Conservation (phyloP, 2,329 filamentous ascomycete species). For the Fusarium chaquense region DNA sequence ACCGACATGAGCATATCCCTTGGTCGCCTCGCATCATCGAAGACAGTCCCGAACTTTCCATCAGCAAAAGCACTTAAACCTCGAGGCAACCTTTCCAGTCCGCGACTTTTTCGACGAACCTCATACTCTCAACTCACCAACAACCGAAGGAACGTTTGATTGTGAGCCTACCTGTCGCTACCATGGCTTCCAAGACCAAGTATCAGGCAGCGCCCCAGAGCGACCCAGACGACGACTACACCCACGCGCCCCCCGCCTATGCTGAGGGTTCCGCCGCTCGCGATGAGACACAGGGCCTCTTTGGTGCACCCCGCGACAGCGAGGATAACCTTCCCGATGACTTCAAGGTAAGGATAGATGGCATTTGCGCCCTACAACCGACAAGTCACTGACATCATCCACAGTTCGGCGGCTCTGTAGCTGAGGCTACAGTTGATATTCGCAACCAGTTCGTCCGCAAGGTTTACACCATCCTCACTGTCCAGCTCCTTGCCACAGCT, state of each 20-base stretch:
- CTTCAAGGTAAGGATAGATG: constrained; percentile 77
- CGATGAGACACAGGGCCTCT: constrained; percentile 68
- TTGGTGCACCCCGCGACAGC: constrained; percentile 78
- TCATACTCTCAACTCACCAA: background rate
- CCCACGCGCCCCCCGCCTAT: constrained; percentile 87
- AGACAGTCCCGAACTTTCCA: constrained; percentile 31
- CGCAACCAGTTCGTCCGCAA: constrained; percentile 97
- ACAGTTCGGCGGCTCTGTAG: constrained; percentile 90
- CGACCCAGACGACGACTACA: constrained; percentile 86
- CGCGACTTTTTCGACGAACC: background rate
- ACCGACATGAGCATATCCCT: constrained; percentile 33
- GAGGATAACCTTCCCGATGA: constrained; percentile 95
- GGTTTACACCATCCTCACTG: constrained; percentile 98
- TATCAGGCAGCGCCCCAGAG: constrained; percentile 86
- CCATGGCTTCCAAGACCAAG: constrained; percentile 81
- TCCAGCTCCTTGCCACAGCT: constrained; percentile 88
- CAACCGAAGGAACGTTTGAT: background rate
- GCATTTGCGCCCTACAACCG: too few relatives aligned
- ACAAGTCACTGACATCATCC: constrained; percentile 29
- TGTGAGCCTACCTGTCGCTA: background rate
- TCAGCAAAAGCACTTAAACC: constrained; percentile 27
- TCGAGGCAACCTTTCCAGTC: constrained; percentile 5
- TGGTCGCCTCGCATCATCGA: constrained; percentile 41
- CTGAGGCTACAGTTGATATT: constrained; percentile 94
- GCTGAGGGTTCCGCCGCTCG: constrained; percentile 65